Evolutionary conservation across 1,284 basidiomycete genomes (phyloP), one percentile per base, ranked within the genome.

Genomic region (Pseudozyma thailandica): DNA sequence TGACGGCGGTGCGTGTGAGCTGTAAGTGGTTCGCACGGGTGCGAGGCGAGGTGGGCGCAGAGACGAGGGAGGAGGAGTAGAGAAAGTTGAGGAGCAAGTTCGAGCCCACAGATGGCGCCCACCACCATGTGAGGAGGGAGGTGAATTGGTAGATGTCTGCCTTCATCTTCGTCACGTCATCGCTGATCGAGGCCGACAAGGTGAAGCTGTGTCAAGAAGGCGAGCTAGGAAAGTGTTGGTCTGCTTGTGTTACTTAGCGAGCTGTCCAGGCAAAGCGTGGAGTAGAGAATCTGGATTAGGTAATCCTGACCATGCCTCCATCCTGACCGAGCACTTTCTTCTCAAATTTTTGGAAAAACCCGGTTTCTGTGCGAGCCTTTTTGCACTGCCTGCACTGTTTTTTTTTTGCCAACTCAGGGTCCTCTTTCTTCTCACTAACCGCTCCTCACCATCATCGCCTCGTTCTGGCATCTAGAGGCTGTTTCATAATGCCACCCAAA

Each of bases 1-100:
- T 88, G 35, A 90, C 87, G 10, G 87, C 69, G 6, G 91, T 86
- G 70, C 72, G 63, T 2, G 66, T 43, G 13, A 63, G 49, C n/a
- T 64, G 66, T 0, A 59, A 13, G 37, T 72, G 69, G 7, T 45
- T 50, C 30, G 44, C 58, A 5, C 54, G 46, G 1, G n/a, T 21
- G 9, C 49, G 47, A 16, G 26, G 31, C 13, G 58, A 27, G 6
- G 57, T 20, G 2, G 57, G 64, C n/a, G 48, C 43, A 15, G 45
- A 6, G 15, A 62, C 15, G 27, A 65, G 25, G 2, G 38, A 44
- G 6, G 44, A 16, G n/a, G 59, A 63, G 56, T 70, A 71, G 46
- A 35, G 21, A 2, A 41, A n/a, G 27, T 46, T 45, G 28, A 74
- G 53, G 9, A 70, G 39, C 16, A 66, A 15, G 10, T 37, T 42